These are phyloP conservation scores for Ascochyta viciae-villosae DNA, from an alignment of 2,329 filamentous ascomycete species.

Conservation along the genomic window DNA sequence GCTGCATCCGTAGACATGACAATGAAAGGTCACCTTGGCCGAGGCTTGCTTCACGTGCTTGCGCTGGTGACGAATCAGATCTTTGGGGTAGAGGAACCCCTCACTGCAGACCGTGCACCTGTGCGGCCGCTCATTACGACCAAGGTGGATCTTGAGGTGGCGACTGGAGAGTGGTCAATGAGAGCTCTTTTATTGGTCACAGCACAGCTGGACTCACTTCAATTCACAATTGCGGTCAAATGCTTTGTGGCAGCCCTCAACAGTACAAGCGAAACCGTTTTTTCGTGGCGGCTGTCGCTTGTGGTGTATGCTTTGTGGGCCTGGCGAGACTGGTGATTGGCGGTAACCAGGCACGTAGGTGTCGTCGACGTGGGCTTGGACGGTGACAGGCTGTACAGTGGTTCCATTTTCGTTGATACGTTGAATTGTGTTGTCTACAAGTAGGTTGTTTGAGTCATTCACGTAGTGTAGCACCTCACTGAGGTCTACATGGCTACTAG, in stretches of 20 bases:
- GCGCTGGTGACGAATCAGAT: constrained; percentile 38
- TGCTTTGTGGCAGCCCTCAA: constrained; percentile 29
- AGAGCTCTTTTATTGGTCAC: background rate
- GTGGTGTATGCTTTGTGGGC: constrained; percentile 16
- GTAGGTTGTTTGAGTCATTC: background rate
- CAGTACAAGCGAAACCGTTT: constrained; percentile 36
- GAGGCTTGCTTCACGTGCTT: constrained; percentile 33
- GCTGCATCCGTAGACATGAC: constrained; percentile 34
- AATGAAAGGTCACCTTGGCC: constrained; percentile 25
- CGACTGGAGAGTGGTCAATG: constrained; percentile 33
- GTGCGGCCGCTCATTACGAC: constrained; percentile 38
- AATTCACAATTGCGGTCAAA: constrained; percentile 46
- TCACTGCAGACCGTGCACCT: constrained; percentile 40
- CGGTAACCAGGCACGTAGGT: constrained; percentile 43
- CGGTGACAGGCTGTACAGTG: constrained; percentile 32
- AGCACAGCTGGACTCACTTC: constrained; percentile 37
- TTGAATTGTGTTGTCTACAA: constrained; percentile 21
- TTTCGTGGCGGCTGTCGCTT: constrained; percentile 36
- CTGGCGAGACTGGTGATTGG: constrained; percentile 4
- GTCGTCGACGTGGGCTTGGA: constrained; percentile 36
- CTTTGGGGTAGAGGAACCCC: constrained; percentile 47
- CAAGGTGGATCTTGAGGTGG: constrained; percentile 42
- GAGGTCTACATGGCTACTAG: constrained; percentile 9
- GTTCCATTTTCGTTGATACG: constrained; percentile 38
- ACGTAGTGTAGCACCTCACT: constrained; percentile 7